phyloP scores from a whole-genome alignment of 164 flowering plant species.

The Nymphaea colorata region DNA sequence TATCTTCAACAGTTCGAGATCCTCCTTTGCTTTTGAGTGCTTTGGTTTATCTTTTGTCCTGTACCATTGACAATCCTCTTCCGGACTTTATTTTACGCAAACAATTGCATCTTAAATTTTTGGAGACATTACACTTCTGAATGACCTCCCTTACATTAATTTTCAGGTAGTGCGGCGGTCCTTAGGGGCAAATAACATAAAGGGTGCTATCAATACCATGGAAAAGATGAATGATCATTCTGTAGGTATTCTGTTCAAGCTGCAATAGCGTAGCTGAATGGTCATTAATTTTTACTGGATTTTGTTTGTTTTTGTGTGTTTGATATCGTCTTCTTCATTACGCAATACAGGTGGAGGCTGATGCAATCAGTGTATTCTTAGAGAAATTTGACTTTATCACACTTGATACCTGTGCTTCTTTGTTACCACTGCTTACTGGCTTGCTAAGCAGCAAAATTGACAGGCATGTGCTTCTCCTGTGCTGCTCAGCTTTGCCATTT shows the following conservation, averaged over 20 bases:
- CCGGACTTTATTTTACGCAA: no score
- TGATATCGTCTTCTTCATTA: neutral
- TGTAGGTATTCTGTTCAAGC: conserved; percentile 31
- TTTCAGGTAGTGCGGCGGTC: conserved; percentile 54
- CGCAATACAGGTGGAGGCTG: conserved; percentile 63
- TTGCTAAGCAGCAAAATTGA: conserved; percentile 76
- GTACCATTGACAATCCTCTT: no score
- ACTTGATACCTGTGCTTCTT: conserved; percentile 60
- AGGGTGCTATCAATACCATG: conserved; percentile 61
- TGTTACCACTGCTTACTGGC: conserved; percentile 62
- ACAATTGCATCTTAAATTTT: no score
- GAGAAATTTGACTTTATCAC: conserved; percentile 63
- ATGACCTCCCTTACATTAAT: neutral
- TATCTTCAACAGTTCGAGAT: no score
- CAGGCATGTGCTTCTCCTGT: conserved; percentile 27
- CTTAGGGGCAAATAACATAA: conserved; percentile 77
- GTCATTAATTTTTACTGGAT: no score
- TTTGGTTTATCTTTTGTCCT: no score
- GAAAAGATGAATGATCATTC: conserved; percentile 85
- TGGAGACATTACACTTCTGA: no score
- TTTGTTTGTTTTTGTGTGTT: no score
- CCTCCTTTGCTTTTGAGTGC: no score
- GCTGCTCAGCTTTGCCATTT: no score
- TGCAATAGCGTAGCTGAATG: no score
- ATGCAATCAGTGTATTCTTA: conserved; percentile 50